Evolutionary conservation across 495 filamentous ascomycete genomes (phyloP), one percentile per base, ranked within the genome.

Genomic region (Lasiosphaeria miniovina): DNA sequence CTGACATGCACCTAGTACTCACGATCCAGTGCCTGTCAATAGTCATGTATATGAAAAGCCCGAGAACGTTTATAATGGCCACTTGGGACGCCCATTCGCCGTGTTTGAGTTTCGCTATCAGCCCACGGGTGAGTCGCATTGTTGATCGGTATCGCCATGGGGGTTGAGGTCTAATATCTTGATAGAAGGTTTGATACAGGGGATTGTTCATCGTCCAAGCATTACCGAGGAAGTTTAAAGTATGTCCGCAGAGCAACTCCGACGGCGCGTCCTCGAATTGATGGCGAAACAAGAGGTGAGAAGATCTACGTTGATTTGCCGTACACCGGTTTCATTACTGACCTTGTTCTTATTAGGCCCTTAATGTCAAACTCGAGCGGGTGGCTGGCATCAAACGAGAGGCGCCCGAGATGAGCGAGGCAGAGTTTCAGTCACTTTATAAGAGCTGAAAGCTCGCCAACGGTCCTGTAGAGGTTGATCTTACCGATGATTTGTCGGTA

Each of bases 71-170:
- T 57, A 55, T 35, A 12, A 14, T 5, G 55, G 65, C 31, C 11
- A 32, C 6, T 32, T n/a, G 41, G 17, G 11, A 1, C 55, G 61
- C 1, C 59, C 65, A 3, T 62, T 65, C 32, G 62, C 62, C 0
- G 7, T 61, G 3, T 60, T 67, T 32, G 62, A 67, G 33, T 67
- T 67, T 41, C 56, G 55, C 3, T 67, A 67, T 17, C 46, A 59
- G 24, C 50, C 55, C 0, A 65, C 34, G 50, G 58, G 65, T 65
- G 14, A 9, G 64, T 53, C 46, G 32, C n/a, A 46, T 7, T 4
- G 4, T 2, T 14, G 43, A 11, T 14, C 11, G 6, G 43, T 46
- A 11, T 9, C 4, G 6, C 12, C 12, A 46, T 5, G 43, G 7
- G 11, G 2, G 6, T 46, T 14, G 12, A 5, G 12, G 43, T n/a